These are phyloP conservation scores for Fusarium sp. DNA, from an alignment of 2,329 filamentous ascomycete genomes.

Conservation along the genomic window DNA sequence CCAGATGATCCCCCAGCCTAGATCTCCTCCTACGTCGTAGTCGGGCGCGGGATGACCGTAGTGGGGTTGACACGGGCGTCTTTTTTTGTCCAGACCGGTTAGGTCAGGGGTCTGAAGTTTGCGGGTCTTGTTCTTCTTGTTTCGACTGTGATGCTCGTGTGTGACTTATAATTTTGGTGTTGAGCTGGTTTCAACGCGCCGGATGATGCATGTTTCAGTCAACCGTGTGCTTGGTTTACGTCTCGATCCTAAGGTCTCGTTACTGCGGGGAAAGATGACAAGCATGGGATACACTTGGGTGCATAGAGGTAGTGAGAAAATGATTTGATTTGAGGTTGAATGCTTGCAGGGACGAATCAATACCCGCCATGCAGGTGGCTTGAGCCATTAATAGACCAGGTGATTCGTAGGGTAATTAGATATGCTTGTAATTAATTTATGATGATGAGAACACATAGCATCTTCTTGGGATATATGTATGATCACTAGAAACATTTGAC, in stretches of 20 bases:
- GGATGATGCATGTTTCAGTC: slow-evolving; percentile 37
- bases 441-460: not conserved
- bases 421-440: not conserved
- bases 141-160: slow-evolving; percentile 6
- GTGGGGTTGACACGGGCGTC: slow-evolving; percentile 34
- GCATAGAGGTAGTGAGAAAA: slow-evolving; percentile 21
- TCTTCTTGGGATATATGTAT: not conserved
- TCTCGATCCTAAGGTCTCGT: slow-evolving; percentile 6
- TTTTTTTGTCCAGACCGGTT: slow-evolving; percentile 25
- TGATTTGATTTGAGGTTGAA: slow-evolving; percentile 26
- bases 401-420: not conserved
- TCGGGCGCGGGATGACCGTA: slow-evolving; percentile 38
- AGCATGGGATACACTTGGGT: slow-evolving; percentile 7
- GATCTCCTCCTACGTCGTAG: slow-evolving; percentile 33
- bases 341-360: slow-evolving; percentile 22
- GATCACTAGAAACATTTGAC: not conserved
- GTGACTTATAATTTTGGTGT: slow-evolving; percentile 6
- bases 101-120: slow-evolving; percentile 38
- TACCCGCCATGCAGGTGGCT: slow-evolving; percentile 28
- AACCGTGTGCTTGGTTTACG: slow-evolving; percentile 30
- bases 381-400: slow-evolving; percentile 20
- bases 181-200: slow-evolving; percentile 15
- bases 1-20: slow-evolving; percentile 35
- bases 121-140: slow-evolving; percentile 26
- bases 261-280: slow-evolving; percentile 37